phyloP scores from a whole-genome alignment of 495 filamentous ascomycete species.

The Penicillium coffeae region DNA sequence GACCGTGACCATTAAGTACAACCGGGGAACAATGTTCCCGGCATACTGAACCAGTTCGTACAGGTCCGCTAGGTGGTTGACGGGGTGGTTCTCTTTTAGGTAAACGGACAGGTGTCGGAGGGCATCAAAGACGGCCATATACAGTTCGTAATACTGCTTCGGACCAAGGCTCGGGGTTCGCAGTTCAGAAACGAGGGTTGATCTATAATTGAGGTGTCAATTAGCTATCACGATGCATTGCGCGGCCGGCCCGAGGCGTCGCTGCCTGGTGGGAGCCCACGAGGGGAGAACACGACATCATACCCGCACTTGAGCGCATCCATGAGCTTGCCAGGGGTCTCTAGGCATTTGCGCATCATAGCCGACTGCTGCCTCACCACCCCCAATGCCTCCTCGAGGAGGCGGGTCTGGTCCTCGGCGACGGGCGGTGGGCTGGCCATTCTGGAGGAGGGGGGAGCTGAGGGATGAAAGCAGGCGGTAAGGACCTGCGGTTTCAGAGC shows the following conservation, averaged over 20 bases:
- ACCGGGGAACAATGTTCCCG: slow-evolving; percentile 91
- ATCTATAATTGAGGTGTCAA: slow-evolving; percentile 50
- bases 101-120: slow-evolving; percentile 94
- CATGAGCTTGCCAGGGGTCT: slow-evolving; percentile 98
- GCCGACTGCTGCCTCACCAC: slow-evolving; percentile 94
- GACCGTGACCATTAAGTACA: slow-evolving; percentile 98
- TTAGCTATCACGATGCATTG: slow-evolving; percentile 14
- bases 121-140: slow-evolving; percentile 98
- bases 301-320: slow-evolving; percentile 99
- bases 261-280: slow-evolving; percentile 29
- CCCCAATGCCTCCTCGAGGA: slow-evolving; percentile 93
- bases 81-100: slow-evolving; percentile 92
- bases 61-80: slow-evolving; percentile 95
- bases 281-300: slow-evolving; percentile 17
- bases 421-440: slow-evolving; percentile 62
- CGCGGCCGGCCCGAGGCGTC: slow-evolving; percentile 15
- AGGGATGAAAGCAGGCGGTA: slow-evolving; percentile 28
- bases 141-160: slow-evolving; percentile 99
- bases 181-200: slow-evolving; percentile 93
- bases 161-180: slow-evolving; percentile 92
- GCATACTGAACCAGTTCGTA: slow-evolving; percentile 99
- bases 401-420: slow-evolving; percentile 85
- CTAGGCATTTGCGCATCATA: slow-evolving; percentile 95
- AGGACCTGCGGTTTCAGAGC: slow-evolving; percentile 25
- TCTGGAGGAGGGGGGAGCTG: slow-evolving; percentile 20